These are phyloP conservation scores for Globisporangium nunn DNA, from an alignment of 352 stramenopile species.

Conservation along the genomic window DNA sequence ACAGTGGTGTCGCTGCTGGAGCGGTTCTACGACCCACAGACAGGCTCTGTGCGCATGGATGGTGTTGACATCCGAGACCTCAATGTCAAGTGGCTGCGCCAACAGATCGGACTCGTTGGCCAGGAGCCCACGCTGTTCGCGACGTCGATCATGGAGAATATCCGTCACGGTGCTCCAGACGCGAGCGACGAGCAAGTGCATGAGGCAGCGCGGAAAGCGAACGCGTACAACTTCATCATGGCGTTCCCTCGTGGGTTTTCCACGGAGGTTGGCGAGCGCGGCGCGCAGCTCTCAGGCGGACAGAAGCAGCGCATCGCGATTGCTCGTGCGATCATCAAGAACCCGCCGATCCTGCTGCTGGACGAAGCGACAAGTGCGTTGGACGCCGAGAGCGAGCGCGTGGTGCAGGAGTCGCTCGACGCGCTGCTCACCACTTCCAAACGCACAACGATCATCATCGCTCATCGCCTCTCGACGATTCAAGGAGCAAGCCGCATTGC, in stretches of 20 bases:
- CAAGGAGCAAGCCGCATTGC: constrained; percentile 92
- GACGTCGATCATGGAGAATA: constrained; percentile 64
- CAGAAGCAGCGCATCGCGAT: constrained; percentile 18
- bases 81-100: constrained; percentile 78
- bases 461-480: constrained; percentile 93
- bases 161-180: constrained; percentile 55
- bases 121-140: constrained; percentile 52
- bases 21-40: constrained; percentile 25
- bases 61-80: constrained; percentile 39
- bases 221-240: constrained; percentile 90
- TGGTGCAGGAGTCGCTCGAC: constrained; percentile 73
- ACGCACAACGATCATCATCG: constrained; percentile 42
- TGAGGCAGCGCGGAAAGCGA: constrained; percentile 42
- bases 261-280: constrained; percentile 86
- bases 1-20: constrained; percentile 8
- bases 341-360: constrained; percentile 80
- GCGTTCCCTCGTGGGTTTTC: constrained; percentile 84
- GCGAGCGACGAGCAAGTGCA: constrained; percentile 48
- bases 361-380: constrained; percentile 9
- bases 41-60: constrained; percentile 21
- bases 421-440: constrained; percentile 18
- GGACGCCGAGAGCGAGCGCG: constrained; percentile 71
- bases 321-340: constrained; percentile 54
- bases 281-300: constrained; percentile 57
- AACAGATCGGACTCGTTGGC: constrained; percentile 84